Evolutionary conservation across 257 asterid genomes (phyloP).

Genomic region (Euphrasia confusa): DNA sequence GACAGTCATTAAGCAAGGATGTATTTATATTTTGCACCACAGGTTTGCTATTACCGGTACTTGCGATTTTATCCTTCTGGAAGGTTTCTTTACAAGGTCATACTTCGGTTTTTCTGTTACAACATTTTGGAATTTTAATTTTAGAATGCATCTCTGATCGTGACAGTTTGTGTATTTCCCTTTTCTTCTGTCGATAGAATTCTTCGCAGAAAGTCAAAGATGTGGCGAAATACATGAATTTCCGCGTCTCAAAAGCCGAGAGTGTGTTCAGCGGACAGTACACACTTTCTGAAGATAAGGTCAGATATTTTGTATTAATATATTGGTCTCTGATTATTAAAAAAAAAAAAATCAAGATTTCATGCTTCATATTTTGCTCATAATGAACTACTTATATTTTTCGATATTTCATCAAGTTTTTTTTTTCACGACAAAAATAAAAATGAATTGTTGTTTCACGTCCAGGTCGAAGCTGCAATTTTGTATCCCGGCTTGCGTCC

Average conservation of each 20-base stretch:
- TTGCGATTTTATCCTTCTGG: slow-evolving; percentile 93
- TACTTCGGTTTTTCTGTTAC: slow-evolving; percentile 7
- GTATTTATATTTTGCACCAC: slow-evolving; percentile 25
- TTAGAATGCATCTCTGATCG: slow-evolving; percentile 18
- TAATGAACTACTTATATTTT: slow-evolving; percentile 9
- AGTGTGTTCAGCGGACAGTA: slow-evolving; percentile 70
- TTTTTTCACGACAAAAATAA: not conserved
- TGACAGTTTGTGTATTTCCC: not conserved
- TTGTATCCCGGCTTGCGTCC: slow-evolving; percentile 94
- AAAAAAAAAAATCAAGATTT: not conserved
- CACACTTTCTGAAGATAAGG: slow-evolving; percentile 85
- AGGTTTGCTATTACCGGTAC: slow-evolving; percentile 97
- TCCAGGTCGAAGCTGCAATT: slow-evolving; percentile 91
- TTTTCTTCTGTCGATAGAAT: slow-evolving; percentile 40
- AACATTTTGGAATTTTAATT: not conserved
- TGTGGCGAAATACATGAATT: slow-evolving; percentile 73
- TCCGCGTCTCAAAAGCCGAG: slow-evolving; percentile 59
- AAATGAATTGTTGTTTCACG: slow-evolving; percentile 12
- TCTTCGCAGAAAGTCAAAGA: slow-evolving; percentile 84
- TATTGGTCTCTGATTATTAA: not conserved
- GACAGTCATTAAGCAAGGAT: not conserved
- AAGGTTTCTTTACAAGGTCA: slow-evolving; percentile 86
- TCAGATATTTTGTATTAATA: slow-evolving; percentile 21
- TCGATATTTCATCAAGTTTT: not conserved
- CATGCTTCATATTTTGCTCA: not conserved